Evolutionary conservation across 2,329 filamentous ascomycete genomes (phyloP).

Genomic region (Tolypocladium inflatum): DNA sequence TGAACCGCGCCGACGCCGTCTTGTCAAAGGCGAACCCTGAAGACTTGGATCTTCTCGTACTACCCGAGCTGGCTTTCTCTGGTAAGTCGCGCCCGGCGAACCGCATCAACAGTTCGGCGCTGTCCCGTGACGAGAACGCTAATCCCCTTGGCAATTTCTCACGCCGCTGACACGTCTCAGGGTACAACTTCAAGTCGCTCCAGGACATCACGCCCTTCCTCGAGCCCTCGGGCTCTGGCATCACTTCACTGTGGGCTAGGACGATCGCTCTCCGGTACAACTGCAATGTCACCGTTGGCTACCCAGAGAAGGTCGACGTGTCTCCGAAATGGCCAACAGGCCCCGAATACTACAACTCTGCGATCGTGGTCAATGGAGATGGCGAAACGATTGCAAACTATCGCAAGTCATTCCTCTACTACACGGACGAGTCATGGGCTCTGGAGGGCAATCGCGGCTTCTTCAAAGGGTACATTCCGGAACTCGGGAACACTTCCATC

Average conservation of each 20-base stretch:
- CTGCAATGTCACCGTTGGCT: slow-evolving; percentile 62
- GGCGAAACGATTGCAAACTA: slow-evolving; percentile 55
- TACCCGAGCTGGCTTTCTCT: slow-evolving; percentile 69
- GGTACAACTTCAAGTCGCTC: slow-evolving; percentile 69
- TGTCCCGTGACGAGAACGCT: background rate
- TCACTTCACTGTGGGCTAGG: slow-evolving; percentile 62
- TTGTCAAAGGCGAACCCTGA: slow-evolving; percentile 41
- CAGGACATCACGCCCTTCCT: slow-evolving; percentile 59
- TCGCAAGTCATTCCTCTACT: slow-evolving; percentile 49
- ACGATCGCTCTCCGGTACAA: slow-evolving; percentile 55
- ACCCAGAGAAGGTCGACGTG: slow-evolving; percentile 59
- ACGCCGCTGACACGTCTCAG: slow-evolving; percentile 22
- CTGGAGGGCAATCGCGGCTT: slow-evolving; percentile 44
- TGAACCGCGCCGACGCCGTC: slow-evolving; percentile 57
- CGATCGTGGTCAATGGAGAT: slow-evolving; percentile 44
- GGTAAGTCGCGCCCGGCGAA: slow-evolving; percentile 33
- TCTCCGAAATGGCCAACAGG: slow-evolving; percentile 36
- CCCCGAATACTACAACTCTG: slow-evolving; percentile 46
- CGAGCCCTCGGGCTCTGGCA: slow-evolving; percentile 55
- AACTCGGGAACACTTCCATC: slow-evolving; percentile 42
- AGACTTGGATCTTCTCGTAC: slow-evolving; percentile 59
- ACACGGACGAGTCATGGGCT: slow-evolving; percentile 54
- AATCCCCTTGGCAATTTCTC: background rate
- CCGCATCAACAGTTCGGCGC: background rate
- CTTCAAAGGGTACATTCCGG: slow-evolving; percentile 31